These are phyloP conservation scores for Vitis hybrid DNA, from an alignment of 177 flowering plant species.

Conservation along the genomic window DNA sequence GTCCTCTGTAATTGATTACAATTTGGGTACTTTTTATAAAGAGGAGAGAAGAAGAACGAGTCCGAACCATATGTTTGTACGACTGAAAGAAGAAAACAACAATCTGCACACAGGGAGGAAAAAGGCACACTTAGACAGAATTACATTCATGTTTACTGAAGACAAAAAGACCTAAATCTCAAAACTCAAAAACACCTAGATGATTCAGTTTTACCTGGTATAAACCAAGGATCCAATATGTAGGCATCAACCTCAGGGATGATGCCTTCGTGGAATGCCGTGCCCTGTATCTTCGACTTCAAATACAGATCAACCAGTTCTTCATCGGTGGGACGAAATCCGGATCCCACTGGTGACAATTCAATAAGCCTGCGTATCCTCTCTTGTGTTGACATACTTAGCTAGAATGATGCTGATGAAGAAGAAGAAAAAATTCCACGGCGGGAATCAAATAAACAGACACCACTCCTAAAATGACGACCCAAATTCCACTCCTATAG, in stretches of 20 bases:
- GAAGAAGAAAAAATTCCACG: too few relatives aligned
- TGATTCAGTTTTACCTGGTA: background rate
- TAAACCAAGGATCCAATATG: conserved; percentile 1
- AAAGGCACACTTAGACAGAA: too few relatives aligned
- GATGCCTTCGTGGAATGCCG: background rate
- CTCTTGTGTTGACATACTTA: too few relatives aligned
- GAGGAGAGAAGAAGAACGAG: background rate
- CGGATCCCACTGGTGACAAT: background rate
- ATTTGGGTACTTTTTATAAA: background rate
- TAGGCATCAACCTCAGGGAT: background rate
- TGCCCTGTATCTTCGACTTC: background rate
- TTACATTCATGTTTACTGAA: too few relatives aligned
- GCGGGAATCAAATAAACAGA: too few relatives aligned
- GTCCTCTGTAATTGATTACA: background rate
- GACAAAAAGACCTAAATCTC: too few relatives aligned
- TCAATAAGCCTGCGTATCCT: too few relatives aligned
- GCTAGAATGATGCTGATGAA: too few relatives aligned
- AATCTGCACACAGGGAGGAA: background rate
- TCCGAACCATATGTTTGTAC: background rate
- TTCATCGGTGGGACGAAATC: conserved; percentile 11
- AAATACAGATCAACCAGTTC: background rate
- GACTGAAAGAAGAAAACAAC: too few relatives aligned
- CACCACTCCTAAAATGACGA: too few relatives aligned
- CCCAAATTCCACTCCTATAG: too few relatives aligned
- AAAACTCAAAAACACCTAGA: too few relatives aligned